phyloP scores from a whole-genome alignment of 768 basidiomycete species.

The Suillus cothurnatus region DNA sequence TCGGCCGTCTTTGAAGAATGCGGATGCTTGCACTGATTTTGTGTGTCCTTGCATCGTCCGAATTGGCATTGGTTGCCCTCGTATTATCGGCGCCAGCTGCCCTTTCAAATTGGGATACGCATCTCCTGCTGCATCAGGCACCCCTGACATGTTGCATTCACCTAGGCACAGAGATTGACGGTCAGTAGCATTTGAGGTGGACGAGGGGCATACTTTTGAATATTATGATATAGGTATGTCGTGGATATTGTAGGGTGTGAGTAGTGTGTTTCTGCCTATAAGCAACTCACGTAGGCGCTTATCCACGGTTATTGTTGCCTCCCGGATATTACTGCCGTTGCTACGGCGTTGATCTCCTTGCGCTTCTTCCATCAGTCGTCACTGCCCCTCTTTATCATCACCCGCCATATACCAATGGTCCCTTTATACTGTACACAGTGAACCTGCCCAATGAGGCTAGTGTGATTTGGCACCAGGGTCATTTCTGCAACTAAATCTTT shows the following conservation, averaged over 20 bases:
- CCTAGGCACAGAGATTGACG: neutral
- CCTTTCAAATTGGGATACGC: slow-evolving; percentile 24
- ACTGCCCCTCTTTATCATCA: neutral
- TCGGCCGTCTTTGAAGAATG: slow-evolving; percentile 28
- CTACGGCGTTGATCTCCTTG: neutral
- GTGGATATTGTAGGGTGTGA: neutral
- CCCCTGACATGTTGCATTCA: neutral
- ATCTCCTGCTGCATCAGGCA: neutral
- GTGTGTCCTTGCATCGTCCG: slow-evolving; percentile 20
- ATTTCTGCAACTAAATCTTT: neutral
- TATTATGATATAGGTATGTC: neutral
- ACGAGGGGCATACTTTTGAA: neutral
- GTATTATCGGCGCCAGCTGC: slow-evolving; percentile 12
- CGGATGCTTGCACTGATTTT: slow-evolving; percentile 23
- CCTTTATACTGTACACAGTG: neutral
- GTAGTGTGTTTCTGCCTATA: neutral
- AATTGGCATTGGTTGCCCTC: neutral
- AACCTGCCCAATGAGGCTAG: neutral
- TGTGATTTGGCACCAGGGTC: neutral
- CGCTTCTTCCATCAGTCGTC: neutral
- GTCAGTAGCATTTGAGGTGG: neutral
- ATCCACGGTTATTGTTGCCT: neutral
- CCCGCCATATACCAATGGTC: neutral
- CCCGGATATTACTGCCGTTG: neutral
- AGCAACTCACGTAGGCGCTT: neutral